Evolutionary conservation across 805 yeast genomes (phyloP).

Genomic region (Sugiyamaella marilandica): DNA sequence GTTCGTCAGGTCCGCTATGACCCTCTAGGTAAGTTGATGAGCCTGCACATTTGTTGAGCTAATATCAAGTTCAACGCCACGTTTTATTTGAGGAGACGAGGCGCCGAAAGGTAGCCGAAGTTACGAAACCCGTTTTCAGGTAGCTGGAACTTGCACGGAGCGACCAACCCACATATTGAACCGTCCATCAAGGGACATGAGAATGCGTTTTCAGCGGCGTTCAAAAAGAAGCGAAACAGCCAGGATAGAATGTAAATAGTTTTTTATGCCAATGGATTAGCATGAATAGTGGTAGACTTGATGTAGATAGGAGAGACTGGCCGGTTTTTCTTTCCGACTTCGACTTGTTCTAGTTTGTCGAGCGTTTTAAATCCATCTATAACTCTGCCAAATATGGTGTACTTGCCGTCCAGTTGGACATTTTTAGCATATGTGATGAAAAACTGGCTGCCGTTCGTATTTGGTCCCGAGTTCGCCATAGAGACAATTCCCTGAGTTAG

Average conservation of each 20-base stretch:
- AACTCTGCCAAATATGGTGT: constrained; percentile 73
- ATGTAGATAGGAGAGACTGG: constrained; percentile 33
- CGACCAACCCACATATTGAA: neutral
- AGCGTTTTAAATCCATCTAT: constrained; percentile 41
- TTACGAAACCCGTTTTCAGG: constrained; percentile 25
- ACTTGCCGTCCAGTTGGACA: constrained; percentile 71
- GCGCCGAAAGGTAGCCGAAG: constrained; percentile 63
- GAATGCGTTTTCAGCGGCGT: no score
- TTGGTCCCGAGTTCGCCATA: constrained; percentile 92
- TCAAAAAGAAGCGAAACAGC: neutral
- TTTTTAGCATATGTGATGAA: constrained; percentile 73
- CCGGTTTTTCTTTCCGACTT: constrained; percentile 42
- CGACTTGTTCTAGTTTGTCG: constrained; percentile 52
- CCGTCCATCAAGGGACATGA: no score
- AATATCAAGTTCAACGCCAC: constrained; percentile 64
- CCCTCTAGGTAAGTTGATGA: constrained; percentile 47
- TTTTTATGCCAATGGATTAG: constrained; percentile 40
- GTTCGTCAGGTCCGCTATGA: constrained; percentile 83
- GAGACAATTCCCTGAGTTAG: constrained; percentile 57
- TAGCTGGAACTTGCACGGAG: constrained; percentile 7
- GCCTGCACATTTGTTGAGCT: neutral
- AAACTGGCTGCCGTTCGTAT: constrained; percentile 89
- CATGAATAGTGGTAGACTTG: constrained; percentile 36
- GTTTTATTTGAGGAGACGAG: constrained; percentile 85
- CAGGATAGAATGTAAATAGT: neutral